Percentiles rank a stretch among this genome's conserved stretches.
These are phyloP conservation scores for Neurospora hispaniola DNA, from an alignment of 495 filamentous ascomycete genomes.

Conservation along the genomic window DNA sequence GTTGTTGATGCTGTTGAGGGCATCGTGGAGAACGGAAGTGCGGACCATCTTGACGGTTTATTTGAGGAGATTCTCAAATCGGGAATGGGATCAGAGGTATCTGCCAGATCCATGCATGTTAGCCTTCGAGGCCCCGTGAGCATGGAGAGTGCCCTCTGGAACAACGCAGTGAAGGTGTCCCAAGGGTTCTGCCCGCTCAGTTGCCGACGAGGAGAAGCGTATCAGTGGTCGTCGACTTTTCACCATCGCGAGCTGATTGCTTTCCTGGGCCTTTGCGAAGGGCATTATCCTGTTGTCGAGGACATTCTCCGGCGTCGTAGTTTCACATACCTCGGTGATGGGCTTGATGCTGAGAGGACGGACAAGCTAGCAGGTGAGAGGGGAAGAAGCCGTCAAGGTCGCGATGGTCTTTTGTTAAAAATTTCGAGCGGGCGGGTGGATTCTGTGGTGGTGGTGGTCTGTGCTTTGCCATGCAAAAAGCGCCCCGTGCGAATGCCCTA, in stretches of 20 bases:
- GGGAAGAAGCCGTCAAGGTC: background rate
- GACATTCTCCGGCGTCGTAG: conserved; percentile 19
- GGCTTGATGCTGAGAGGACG: background rate
- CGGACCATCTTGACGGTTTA: conserved; percentile 82
- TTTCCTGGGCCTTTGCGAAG: conserved; percentile 40
- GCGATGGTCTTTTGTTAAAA: background rate
- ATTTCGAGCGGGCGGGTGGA: conserved; percentile 1
- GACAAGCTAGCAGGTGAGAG: background rate
- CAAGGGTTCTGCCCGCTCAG: conserved; percentile 91
- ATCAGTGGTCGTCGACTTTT: conserved; percentile 32
- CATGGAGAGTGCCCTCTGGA: conserved; percentile 82
- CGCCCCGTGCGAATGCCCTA: conserved; percentile 15
- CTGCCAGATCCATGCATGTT: conserved; percentile 44
- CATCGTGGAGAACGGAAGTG: conserved; percentile 97
- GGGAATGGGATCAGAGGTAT: conserved; percentile 61
- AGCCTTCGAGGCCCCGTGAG: conserved; percentile 74
- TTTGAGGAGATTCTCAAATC: conserved; percentile 68
- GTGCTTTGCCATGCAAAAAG: conserved; percentile 9
- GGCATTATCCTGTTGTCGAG: conserved; percentile 24
- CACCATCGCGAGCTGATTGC: conserved; percentile 30
- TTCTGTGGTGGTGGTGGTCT: conserved; percentile 18
- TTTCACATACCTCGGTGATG: conserved; percentile 1
- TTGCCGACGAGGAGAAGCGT: conserved; percentile 62
- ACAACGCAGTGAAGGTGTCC: conserved; percentile 16
- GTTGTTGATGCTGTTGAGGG: conserved; percentile 99